A percentile compares a stretch with the other conserved stretches of the same genome.
These are phyloP conservation scores for Ceratocystis colombiana DNA, from an alignment of 2,329 filamentous ascomycete species.

Conservation along the genomic window DNA sequence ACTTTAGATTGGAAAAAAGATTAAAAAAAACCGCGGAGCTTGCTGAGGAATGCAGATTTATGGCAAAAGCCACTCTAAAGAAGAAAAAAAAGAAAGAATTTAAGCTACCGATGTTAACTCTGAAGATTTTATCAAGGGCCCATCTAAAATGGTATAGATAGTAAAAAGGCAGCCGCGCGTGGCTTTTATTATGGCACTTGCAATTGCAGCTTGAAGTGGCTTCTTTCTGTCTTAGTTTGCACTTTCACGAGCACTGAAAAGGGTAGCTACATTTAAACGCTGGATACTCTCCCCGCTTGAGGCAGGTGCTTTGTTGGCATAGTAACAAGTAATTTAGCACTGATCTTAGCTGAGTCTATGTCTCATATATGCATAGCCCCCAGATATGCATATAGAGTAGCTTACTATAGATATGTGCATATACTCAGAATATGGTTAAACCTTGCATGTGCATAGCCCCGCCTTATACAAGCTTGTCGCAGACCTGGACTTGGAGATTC, in stretches of 20 bases:
- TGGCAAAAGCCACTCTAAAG: not conserved
- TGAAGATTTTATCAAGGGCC: not conserved
- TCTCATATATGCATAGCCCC: not conserved
- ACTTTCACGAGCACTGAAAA: constrained; percentile 2
- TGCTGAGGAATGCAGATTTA: not conserved
- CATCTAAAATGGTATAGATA: not conserved
- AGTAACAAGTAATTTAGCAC: not conserved
- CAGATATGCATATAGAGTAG: not conserved
- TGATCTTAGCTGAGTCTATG: not conserved
- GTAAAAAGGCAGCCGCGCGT: not conserved
- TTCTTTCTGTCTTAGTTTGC: not conserved
- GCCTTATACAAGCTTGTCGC: not conserved
- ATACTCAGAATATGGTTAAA: not conserved
- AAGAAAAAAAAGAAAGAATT: not conserved
- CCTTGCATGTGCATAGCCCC: constrained; percentile 8
- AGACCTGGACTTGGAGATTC: constrained; percentile 14
- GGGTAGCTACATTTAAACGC: constrained; percentile 8
- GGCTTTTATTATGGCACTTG: not conserved
- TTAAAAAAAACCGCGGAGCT: not conserved
- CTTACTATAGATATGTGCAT: not conserved
- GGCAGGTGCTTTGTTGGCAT: constrained; percentile 3
- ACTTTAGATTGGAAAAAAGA: not conserved
- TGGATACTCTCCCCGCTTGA: not conserved
- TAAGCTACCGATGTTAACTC: not conserved
- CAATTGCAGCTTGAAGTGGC: not conserved